Conservation (phyloP, 2,329 filamentous ascomycete species). For the Fusarium robinianum region DNA sequence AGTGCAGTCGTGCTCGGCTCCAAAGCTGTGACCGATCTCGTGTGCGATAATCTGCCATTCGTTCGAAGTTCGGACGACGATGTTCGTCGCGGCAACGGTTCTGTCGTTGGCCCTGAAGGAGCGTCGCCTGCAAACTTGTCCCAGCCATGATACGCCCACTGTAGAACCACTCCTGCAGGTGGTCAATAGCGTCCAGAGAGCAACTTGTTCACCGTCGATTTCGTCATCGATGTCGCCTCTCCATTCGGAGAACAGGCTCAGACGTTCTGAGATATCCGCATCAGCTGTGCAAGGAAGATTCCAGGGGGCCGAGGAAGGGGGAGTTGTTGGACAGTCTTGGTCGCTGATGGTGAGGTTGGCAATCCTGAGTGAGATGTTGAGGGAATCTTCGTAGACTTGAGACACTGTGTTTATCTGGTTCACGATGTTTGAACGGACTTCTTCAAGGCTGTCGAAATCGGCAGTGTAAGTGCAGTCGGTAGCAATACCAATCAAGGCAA, state of each 20-base stretch:
- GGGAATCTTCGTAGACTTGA: slow-evolving; percentile 76
- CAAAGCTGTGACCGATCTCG: slow-evolving; percentile 85
- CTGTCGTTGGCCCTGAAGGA: slow-evolving; percentile 71
- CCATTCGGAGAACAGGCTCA: slow-evolving; percentile 83
- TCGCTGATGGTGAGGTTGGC: slow-evolving; percentile 76
- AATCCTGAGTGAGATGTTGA: slow-evolving; percentile 85
- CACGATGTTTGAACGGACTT: slow-evolving; percentile 71
- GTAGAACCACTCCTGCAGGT: slow-evolving; percentile 75
- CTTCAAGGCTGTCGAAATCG: slow-evolving; percentile 64
- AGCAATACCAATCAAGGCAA: slow-evolving; percentile 82
- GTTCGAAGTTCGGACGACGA: slow-evolving; percentile 70
- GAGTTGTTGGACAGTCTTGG: slow-evolving; percentile 66
- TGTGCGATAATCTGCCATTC: slow-evolving; percentile 92
- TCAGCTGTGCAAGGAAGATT: slow-evolving; percentile 69
- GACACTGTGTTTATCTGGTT: slow-evolving; percentile 79
- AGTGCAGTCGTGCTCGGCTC: slow-evolving; percentile 86
- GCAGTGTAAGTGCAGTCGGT: slow-evolving; percentile 82
- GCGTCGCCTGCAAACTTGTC: slow-evolving; percentile 69
- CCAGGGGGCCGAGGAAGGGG: slow-evolving; percentile 69
- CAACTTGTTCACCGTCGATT: too few relatives aligned
- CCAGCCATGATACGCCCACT: slow-evolving; percentile 84
- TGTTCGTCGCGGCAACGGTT: slow-evolving; percentile 70
- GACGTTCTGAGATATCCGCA: slow-evolving; percentile 67
- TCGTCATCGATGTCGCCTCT: slow-evolving; percentile 68
- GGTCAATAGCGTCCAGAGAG: slow-evolving; percentile 81